These are phyloP conservation scores for Colletotrichum lindemuthianum DNA, from an alignment of 2,329 filamentous ascomycete genomes.

Conservation along the genomic window DNA sequence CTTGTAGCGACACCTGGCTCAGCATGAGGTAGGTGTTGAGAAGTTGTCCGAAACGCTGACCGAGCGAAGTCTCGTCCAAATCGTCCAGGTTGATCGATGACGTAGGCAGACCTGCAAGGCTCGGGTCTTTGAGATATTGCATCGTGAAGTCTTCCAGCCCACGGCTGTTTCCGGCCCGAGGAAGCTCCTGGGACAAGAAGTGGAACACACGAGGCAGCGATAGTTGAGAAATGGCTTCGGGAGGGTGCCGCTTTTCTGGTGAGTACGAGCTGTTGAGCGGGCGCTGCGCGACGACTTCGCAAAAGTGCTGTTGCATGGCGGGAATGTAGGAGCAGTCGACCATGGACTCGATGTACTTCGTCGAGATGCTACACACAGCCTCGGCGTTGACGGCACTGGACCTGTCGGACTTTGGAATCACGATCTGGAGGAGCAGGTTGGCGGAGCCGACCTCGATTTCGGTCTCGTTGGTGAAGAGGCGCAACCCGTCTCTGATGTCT, in stretches of 20 bases:
- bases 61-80: background rate
- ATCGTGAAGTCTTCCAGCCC: background rate
- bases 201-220: conserved; percentile 1
- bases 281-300: conserved; percentile 1
- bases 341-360: conserved; percentile 5
- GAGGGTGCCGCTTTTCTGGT: background rate
- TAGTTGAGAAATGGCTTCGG: background rate
- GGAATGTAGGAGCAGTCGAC: background rate
- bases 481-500: background rate
- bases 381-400: background rate
- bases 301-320: background rate
- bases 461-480: background rate
- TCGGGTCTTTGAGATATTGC: background rate
- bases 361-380: background rate
- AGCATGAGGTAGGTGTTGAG: conserved; percentile 16
- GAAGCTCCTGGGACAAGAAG: background rate
- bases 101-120: background rate
- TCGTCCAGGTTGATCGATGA: background rate
- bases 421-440: conserved; percentile 13
- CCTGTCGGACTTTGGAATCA: background rate
- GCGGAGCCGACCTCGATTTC: background rate
- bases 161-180: background rate
- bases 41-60: background rate
- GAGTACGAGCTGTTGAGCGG: background rate
- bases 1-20: background rate